Percentiles rank a stretch among this genome's conserved stretches.
phyloP scores from a whole-genome alignment of 108 stramenopile species.

The Aurantiochytrium sp. region DNA sequence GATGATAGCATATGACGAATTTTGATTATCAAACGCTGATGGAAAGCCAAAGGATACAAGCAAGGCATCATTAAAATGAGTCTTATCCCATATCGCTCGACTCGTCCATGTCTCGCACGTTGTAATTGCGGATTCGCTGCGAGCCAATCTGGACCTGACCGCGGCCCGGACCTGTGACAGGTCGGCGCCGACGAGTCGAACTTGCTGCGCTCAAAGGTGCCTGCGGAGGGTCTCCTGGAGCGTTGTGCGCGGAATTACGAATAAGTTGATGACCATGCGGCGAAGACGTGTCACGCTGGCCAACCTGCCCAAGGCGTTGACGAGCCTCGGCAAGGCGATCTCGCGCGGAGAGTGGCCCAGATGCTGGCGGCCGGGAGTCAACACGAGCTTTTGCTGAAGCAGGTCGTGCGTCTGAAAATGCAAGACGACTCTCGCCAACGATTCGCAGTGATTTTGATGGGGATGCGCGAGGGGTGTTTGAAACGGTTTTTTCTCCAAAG shows the following conservation, averaged over 20 bases:
- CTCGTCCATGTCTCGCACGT: neutral
- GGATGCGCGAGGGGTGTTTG: too few species aligned
- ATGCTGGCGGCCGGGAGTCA: neutral
- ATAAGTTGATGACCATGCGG: too few species aligned
- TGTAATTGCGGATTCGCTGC: neutral
- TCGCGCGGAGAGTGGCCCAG: neutral
- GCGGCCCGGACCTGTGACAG: too few species aligned
- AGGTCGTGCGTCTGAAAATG: neutral
- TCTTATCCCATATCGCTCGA: too few species aligned
- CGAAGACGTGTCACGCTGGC: too few species aligned
- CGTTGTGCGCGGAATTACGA: too few species aligned
- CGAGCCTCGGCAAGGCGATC: neutral
- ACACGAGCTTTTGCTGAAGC: too few species aligned
- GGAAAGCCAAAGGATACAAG: too few species aligned
- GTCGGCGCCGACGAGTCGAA: neutral
- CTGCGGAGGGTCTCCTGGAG: neutral
- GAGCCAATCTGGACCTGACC: neutral
- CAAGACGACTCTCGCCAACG: neutral
- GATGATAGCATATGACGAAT: too few species aligned
- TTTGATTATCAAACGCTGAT: too few species aligned
- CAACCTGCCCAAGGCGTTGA: neutral
- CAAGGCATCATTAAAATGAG: too few species aligned
- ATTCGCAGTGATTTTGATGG: neutral
- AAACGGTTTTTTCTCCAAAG: too few species aligned
- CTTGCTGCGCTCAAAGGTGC: neutral